These are phyloP conservation scores for Stachybotrys elegans DNA, from an alignment of 2,329 filamentous ascomycete genomes.

Conservation along the genomic window DNA sequence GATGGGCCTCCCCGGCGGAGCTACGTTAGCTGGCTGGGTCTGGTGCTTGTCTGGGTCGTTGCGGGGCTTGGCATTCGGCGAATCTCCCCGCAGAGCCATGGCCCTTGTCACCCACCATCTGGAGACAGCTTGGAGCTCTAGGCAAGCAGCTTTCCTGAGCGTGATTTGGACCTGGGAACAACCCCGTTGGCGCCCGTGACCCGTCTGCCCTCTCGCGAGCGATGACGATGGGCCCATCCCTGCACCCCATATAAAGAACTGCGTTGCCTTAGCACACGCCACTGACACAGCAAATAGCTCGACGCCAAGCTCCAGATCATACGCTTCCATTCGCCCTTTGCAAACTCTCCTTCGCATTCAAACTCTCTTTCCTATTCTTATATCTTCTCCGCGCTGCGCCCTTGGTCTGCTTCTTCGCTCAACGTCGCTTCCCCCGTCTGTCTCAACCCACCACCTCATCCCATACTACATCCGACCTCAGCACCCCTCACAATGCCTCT, in stretches of 20 bases:
- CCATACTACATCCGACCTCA: conserved; percentile 48
- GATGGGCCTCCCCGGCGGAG: too few relatives aligned
- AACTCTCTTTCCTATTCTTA: conserved; percentile 20
- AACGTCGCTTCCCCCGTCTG: conserved; percentile 44
- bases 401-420: conserved; percentile 25
- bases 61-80: too few relatives aligned
- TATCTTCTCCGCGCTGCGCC: conserved; percentile 10
- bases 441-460: conserved; percentile 49
- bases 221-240: too few relatives aligned
- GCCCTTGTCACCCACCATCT: too few relatives aligned
- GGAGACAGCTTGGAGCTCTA: too few relatives aligned
- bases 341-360: conserved; percentile 19
- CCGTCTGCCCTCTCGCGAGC: too few relatives aligned
- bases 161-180: too few relatives aligned
- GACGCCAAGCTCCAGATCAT: background rate
- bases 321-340: background rate
- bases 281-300: conserved; percentile 1
- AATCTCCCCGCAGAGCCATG: too few relatives aligned
- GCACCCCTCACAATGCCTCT: conserved; percentile 56
- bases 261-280: background rate
- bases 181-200: too few relatives aligned
- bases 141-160: too few relatives aligned
- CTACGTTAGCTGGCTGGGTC: too few relatives aligned
- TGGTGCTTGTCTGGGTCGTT: too few relatives aligned
- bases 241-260: background rate